These are phyloP conservation scores for Thermomucor indicae-seudaticae DNA, from an alignment of 371 early-diverging fungal genomes.

Conservation along the genomic window DNA sequence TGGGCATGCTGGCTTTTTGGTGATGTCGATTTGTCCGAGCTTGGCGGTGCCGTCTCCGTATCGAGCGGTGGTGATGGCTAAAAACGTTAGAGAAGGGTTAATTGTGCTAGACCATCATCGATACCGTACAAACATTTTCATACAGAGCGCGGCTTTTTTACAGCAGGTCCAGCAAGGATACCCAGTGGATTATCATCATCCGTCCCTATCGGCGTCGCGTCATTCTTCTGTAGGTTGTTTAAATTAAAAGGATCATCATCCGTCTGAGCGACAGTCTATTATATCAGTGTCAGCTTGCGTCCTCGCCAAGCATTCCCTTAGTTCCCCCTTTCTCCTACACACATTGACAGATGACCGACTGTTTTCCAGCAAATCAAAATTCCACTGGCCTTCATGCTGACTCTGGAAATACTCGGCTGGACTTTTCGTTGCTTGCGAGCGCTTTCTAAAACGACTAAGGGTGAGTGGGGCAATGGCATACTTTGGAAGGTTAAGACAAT, in stretches of 20 bases:
- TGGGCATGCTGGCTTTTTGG: constrained; percentile 9
- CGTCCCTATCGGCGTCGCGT: neutral
- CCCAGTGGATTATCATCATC: constrained; percentile 44
- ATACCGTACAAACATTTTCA: no score
- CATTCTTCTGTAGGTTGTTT: no score
- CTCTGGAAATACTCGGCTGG: constrained; percentile 12
- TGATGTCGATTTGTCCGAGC: no score
- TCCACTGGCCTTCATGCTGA: constrained; percentile 35
- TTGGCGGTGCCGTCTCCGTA: neutral
- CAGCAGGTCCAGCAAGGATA: constrained; percentile 29
- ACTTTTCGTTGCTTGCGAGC: constrained; percentile 17
- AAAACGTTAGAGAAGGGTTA: constrained; percentile 1
- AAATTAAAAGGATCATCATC: constrained; percentile 36
- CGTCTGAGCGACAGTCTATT: neutral
- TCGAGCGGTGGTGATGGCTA: neutral
- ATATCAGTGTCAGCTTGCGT: neutral
- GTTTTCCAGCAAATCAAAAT: constrained; percentile 49
- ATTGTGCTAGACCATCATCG: constrained; percentile 10
- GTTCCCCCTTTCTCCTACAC: constrained; percentile 2
- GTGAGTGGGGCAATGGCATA: neutral
- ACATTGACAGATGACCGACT: no score
- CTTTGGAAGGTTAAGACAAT: neutral
- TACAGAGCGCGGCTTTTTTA: neutral
- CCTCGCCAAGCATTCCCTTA: neutral
- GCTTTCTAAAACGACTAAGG: constrained; percentile 2